phyloP scores from a whole-genome alignment of 371 early-diverging fungal genomes.

The Apophysomyces trapeziformis region DNA sequence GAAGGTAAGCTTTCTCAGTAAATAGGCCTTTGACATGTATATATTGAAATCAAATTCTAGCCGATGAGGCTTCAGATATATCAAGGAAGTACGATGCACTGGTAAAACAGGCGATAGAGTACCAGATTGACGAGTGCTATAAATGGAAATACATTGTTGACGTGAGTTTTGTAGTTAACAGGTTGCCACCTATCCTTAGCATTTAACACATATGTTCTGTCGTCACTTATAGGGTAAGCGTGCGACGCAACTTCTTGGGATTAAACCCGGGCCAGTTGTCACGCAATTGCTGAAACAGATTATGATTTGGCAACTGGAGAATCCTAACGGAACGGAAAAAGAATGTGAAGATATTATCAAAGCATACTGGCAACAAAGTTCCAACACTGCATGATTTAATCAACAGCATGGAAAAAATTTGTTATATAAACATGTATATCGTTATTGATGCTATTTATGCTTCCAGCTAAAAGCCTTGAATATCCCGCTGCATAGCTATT shows the following conservation, averaged over 20 bases:
- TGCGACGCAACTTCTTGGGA: constrained; percentile 56
- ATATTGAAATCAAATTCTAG: constrained; percentile 10
- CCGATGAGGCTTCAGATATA: constrained; percentile 11
- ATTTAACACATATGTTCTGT: constrained; percentile 3
- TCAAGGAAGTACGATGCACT: constrained; percentile 44
- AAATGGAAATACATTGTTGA: constrained; percentile 67
- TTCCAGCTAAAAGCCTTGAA: neutral
- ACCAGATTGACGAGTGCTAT: constrained; percentile 60
- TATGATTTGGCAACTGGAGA: constrained; percentile 78
- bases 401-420: neutral
- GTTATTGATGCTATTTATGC: neutral
- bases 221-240: constrained; percentile 58
- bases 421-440: neutral
- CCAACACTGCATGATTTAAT: neutral
- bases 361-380: constrained; percentile 33
- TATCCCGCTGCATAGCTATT: neutral
- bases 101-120: constrained; percentile 34
- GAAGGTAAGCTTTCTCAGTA: neutral
- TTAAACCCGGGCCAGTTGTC: constrained; percentile 70
- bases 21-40: neutral
- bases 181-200: neutral
- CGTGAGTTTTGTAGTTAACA: constrained; percentile 39
- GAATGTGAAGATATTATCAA: constrained; percentile 58
- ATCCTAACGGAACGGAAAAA: constrained; percentile 63
- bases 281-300: constrained; percentile 55